Base-by-base conservation (phyloP, 2,329 filamentous ascomycete genomes). In the Epichloe baconii region DNA sequence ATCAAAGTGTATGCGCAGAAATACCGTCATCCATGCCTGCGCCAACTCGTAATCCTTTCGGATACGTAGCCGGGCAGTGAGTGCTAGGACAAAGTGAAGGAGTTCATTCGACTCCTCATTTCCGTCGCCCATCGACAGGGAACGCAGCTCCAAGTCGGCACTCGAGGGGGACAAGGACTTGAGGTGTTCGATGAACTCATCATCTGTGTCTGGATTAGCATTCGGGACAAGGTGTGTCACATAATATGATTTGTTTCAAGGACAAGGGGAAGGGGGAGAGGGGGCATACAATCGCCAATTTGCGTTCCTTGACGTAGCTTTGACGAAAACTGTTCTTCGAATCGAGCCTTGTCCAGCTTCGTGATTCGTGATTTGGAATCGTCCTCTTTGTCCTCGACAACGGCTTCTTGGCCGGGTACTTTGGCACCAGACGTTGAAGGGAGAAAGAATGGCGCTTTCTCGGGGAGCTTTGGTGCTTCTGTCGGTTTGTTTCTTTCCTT, bases 21-120 rank as follows among this genome's bases (percentile, higher is more conserved):
- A 95, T 1, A 97, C 91, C 2, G 85, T 83, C 89, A 98, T 97
- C 91, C 93, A 98, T 0, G 89, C 88, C 67, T 97, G 90, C 15
- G 88, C 86, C 40, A 98, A 76, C 68, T 98, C 93, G 66, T 95
- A 98, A 66, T 97, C 93, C 46, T 79, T 79, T 56, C 83, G 81
- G 48, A 79, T 73, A 43, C 72, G 69, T 49, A 97, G 71, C 12
- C 85, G 76, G 50, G 72, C 75, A 0, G 87, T 94, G 51, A 98
- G 68, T 1, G 89, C 89, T n/a, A 72, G 68, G 48, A 97, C 82
- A 63, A 98, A 98, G 49, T 82, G 75, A 1, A 83, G 72, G 17
- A 95, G 71, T 66, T 97, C 93, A 52, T 85, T 80, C 55, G 79
- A 68, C 54, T 75, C 61, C 58, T 73, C 62, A 52, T 68, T 64